phyloP scores from a whole-genome alignment of 169 alveolate species.

The Babesia divergens region DNA sequence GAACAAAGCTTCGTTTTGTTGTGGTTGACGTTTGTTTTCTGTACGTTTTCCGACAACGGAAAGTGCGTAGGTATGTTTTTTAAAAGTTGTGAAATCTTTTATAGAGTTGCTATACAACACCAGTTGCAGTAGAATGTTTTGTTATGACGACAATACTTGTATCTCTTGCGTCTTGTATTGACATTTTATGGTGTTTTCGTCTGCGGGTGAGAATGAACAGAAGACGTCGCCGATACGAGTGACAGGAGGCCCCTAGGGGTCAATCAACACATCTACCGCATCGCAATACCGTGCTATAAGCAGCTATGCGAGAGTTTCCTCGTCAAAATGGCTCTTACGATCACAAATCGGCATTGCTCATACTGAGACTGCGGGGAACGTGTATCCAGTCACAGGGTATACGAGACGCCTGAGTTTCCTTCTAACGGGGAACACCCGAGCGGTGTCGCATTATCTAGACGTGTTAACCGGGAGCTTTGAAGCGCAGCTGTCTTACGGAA shows the following conservation, averaged over 20 bases:
- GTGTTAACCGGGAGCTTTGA: too few species aligned
- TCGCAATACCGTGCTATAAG: too few species aligned
- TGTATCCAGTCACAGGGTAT: background rate
- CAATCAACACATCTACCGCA: too few species aligned
- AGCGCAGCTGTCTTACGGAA: too few species aligned
- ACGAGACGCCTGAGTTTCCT: conserved; percentile 37
- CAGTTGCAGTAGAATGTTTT: background rate
- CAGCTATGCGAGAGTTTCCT: too few species aligned
- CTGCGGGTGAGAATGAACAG: conserved; percentile 19
- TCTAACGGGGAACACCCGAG: too few species aligned
- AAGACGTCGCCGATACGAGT: conserved; percentile 1
- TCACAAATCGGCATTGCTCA: background rate
- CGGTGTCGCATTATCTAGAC: too few species aligned
- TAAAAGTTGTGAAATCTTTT: too few species aligned
- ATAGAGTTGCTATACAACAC: background rate
- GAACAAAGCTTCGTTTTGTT: too few species aligned
- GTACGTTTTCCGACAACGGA: too few species aligned
- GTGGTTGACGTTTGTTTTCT: too few species aligned
- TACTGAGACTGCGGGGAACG: conserved; percentile 28
- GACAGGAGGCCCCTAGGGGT: background rate
- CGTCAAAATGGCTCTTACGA: background rate
- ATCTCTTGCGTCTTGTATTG: background rate
- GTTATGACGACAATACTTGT: background rate
- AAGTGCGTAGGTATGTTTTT: too few species aligned
- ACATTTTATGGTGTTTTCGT: background rate